Conservation (phyloP, 805 yeast species). For the Kluyveromyces lactis region DNA sequence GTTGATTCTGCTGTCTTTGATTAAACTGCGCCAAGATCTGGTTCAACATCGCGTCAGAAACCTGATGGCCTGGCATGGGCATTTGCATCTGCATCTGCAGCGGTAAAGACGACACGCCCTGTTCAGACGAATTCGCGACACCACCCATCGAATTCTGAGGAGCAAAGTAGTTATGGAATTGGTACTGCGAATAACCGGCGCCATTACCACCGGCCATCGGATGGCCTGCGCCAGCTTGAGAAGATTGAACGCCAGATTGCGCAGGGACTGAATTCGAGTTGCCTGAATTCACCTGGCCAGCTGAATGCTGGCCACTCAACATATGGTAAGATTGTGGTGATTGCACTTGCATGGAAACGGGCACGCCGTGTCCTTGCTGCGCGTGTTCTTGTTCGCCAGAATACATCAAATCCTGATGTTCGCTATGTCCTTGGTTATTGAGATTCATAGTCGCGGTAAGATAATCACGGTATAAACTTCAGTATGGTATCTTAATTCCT, state of each 20-base stretch:
- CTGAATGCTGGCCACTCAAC: slow-evolving; percentile 3
- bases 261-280: slow-evolving; percentile 1
- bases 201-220: background rate
- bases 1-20: slow-evolving; percentile 18
- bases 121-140: background rate
- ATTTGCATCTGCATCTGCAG: slow-evolving; percentile 9
- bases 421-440: background rate
- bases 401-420: slow-evolving; percentile 12
- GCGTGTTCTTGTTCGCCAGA: slow-evolving; percentile 14
- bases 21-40: slow-evolving; percentile 27
- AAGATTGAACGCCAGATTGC: slow-evolving; percentile 9
- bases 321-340: slow-evolving; percentile 4
- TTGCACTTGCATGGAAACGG: slow-evolving; percentile 1
- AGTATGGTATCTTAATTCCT: no score
- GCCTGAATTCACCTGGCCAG: background rate
- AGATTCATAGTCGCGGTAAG: background rate
- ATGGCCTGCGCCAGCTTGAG: slow-evolving; percentile 5
- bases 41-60: slow-evolving; percentile 29
- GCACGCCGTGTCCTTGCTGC: slow-evolving; percentile 1
- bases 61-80: slow-evolving; percentile 16
- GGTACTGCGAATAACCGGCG: slow-evolving; percentile 1
- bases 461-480: no score
- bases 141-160: slow-evolving; percentile 1
- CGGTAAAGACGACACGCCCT: background rate
- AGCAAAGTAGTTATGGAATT: background rate